phyloP scores from a whole-genome alignment of 2,329 filamentous ascomycete species.

The Stagonosporopsis cucurbitacearum region DNA sequence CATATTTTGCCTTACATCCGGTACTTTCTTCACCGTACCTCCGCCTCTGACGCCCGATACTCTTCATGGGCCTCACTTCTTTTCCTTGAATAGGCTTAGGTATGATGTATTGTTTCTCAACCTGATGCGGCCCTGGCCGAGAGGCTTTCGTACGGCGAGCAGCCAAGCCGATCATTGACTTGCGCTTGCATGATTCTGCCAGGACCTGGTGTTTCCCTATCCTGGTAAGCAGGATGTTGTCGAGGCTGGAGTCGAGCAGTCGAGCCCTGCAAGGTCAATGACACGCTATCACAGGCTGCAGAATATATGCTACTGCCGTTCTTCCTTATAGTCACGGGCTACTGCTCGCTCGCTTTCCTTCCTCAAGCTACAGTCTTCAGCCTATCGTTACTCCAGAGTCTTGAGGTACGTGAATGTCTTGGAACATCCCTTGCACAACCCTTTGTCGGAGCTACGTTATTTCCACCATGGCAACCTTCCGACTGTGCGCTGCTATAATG shows the following conservation, averaged over 20 bases:
- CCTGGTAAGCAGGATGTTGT: conserved; percentile 35
- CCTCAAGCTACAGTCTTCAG: conserved; percentile 31
- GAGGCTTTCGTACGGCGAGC: conserved; percentile 21
- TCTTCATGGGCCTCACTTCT: conserved; percentile 28
- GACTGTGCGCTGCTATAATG: background rate
- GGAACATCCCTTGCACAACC: conserved; percentile 12
- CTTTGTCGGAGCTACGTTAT: conserved; percentile 1
- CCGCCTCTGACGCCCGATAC: conserved; percentile 27
- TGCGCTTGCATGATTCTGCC: conserved; percentile 34
- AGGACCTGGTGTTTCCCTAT: conserved; percentile 31
- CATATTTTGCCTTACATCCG: conserved; percentile 27
- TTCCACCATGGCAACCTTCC: background rate
- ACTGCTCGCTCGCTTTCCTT: conserved; percentile 23
- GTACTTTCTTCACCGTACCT: conserved; percentile 23
- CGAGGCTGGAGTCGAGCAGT: conserved; percentile 30
- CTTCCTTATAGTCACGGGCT: conserved; percentile 37
- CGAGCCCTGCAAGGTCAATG: conserved; percentile 31
- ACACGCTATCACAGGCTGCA: conserved; percentile 31
- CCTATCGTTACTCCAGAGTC: conserved; percentile 30
- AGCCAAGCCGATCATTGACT: conserved; percentile 20
- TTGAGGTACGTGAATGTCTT: conserved; percentile 36
- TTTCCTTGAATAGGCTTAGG: conserved; percentile 28
- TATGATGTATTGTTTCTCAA: conserved; percentile 24
- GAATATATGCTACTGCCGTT: conserved; percentile 24
- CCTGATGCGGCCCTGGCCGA: conserved; percentile 23